Conservation (phyloP, 1,284 basidiomycete genomes). For the Microstroma glucosiphilum region DNA sequence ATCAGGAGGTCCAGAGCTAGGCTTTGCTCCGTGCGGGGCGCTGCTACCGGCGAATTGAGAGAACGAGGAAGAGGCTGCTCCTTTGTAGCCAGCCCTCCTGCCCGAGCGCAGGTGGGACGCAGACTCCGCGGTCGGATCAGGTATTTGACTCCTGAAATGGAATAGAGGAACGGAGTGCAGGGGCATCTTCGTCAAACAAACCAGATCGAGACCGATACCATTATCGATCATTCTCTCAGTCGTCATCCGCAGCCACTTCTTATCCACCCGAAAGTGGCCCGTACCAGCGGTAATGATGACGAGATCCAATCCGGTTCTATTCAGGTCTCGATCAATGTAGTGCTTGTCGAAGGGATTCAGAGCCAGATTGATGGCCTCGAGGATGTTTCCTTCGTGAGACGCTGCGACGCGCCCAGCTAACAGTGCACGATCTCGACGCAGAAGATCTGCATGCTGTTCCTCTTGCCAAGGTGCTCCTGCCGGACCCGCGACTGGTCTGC, state of each 20-base stretch:
- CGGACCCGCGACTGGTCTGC: constrained; percentile 31
- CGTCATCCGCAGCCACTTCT: constrained; percentile 80
- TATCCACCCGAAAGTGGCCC: constrained; percentile 86
- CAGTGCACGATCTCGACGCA: constrained; percentile 32
- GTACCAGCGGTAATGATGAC: constrained; percentile 88
- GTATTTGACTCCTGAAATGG: constrained; percentile 31
- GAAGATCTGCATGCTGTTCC: constrained; percentile 32
- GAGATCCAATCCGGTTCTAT: constrained; percentile 79
- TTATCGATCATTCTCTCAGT: constrained; percentile 94
- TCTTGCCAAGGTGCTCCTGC: constrained; percentile 27
- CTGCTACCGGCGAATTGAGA: neutral
- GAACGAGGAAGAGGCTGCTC: neutral
- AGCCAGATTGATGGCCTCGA: constrained; percentile 88
- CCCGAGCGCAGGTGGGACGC: neutral
- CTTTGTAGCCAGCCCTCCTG: neutral
- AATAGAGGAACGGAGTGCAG: constrained; percentile 66
- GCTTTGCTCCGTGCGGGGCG: neutral
- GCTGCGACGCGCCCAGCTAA: constrained; percentile 65
- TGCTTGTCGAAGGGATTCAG: constrained; percentile 90
- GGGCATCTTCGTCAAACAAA: constrained; percentile 85
- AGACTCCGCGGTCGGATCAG: constrained; percentile 9
- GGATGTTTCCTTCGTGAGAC: constrained; percentile 88
- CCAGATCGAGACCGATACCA: constrained; percentile 81
- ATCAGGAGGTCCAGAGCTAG: constrained; percentile 25
- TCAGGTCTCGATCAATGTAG: constrained; percentile 90